A percentile compares a stretch with the other conserved stretches of the same genome.
phyloP scores from a whole-genome alignment of 768 basidiomycete species.

The Tulasnella sp. region DNA sequence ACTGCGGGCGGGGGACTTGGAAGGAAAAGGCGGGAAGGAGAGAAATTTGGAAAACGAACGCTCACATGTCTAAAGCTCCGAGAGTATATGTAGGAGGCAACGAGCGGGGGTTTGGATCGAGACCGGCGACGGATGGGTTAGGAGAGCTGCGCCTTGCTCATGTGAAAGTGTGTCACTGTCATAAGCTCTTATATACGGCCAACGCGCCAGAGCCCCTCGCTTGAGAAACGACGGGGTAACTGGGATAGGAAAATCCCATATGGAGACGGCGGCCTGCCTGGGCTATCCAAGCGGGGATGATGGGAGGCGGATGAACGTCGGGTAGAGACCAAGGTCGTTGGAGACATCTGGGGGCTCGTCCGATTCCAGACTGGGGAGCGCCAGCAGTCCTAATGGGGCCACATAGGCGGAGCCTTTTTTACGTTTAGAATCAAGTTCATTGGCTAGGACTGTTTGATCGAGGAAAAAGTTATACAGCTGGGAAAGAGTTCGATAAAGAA shows the following conservation, averaged over 20 bases:
- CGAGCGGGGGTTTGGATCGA: slow-evolving; percentile 1
- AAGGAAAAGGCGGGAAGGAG: background rate
- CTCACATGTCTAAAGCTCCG: background rate
- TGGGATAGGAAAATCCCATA: slow-evolving; percentile 3
- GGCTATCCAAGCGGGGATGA: slow-evolving; percentile 1
- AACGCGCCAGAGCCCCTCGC: background rate
- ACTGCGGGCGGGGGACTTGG: background rate
- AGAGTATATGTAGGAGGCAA: background rate
- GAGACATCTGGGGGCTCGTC: background rate
- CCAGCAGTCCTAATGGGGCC: background rate
- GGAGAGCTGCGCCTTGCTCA: slow-evolving; percentile 10
- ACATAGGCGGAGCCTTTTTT: background rate
- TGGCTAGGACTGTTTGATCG: background rate
- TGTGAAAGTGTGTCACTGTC: slow-evolving; percentile 2
- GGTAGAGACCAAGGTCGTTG: background rate
- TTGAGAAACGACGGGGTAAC: background rate
- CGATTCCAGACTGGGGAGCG: background rate
- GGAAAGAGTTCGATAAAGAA: slow-evolving; percentile 8
- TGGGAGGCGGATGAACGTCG: background rate
- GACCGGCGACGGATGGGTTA: background rate
- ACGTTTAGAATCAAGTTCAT: slow-evolving; percentile 4
- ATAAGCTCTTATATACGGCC: slow-evolving; percentile 6
- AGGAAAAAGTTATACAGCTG: background rate
- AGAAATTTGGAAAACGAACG: background rate
- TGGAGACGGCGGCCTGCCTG: background rate